Percentiles rank a stretch among this genome's conserved stretches.
Evolutionary conservation across 106 monocot species (phyloP).

Genomic region (Vanilla planifolia): DNA sequence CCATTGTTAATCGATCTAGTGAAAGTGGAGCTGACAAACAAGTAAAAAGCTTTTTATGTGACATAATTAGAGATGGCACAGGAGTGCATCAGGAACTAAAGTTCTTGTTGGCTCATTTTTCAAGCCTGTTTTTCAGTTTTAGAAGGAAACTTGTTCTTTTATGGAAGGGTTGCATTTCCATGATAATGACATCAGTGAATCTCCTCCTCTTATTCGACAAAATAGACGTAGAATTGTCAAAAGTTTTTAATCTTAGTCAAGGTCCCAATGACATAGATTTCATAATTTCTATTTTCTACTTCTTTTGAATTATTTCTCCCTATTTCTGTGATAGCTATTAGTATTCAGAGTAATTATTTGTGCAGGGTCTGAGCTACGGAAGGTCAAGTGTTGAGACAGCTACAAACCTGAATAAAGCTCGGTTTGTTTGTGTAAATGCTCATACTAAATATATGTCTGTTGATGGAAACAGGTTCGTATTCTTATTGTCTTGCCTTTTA

Average conservation of each 20-base stretch:
- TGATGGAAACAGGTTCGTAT: constrained; percentile 3
- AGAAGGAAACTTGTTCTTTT: constrained; percentile 26
- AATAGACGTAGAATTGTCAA: constrained; percentile 15
- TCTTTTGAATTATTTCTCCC: background rate
- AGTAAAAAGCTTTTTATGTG: constrained; percentile 15
- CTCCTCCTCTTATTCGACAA: constrained; percentile 34
- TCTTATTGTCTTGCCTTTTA: background rate
- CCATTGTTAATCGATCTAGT: constrained; percentile 17
- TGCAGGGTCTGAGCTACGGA: constrained; percentile 9
- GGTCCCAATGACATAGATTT: background rate
- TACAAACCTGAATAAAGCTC: constrained; percentile 15
- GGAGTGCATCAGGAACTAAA: constrained; percentile 4
- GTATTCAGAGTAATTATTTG: constrained; percentile 2
- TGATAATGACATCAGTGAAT: constrained; percentile 39
- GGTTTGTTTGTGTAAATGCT: background rate
- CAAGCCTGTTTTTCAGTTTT: constrained; percentile 37
- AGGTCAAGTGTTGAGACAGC: constrained; percentile 15
- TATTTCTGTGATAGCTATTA: background rate
- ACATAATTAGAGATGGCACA: background rate
- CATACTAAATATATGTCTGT: background rate
- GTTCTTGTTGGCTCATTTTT: constrained; percentile 37
- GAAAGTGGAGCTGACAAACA: constrained; percentile 12
- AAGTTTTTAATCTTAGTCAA: constrained; percentile 10
- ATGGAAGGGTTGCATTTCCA: constrained; percentile 38
- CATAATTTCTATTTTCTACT: background rate